phyloP scores from a whole-genome alignment of 2,329 filamentous ascomycete genomes.

The Boeremia lycopersici region DNA sequence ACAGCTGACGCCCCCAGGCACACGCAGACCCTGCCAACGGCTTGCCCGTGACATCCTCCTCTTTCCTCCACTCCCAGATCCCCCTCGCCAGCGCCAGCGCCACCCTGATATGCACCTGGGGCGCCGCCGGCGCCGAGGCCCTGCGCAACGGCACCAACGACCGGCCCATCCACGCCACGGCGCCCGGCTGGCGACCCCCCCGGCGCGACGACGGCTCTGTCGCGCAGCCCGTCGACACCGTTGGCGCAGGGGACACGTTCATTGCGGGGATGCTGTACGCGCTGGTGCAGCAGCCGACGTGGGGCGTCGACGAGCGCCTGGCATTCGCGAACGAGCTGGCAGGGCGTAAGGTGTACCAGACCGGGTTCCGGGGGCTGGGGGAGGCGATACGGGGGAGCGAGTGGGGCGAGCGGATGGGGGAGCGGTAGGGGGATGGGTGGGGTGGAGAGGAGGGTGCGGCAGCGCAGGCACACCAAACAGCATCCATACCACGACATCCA shows the following conservation, averaged over 20 bases:
- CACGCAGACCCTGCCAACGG: background rate
- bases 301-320: constrained; percentile 58
- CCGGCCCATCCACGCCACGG: constrained; percentile 13
- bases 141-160: constrained; percentile 44
- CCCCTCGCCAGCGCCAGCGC: constrained; percentile 46
- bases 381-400: background rate
- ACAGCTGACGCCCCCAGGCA: background rate
- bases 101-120: constrained; percentile 65
- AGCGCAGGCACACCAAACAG: no score
- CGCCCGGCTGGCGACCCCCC: constrained; percentile 16
- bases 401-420: background rate
- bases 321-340: constrained; percentile 70
- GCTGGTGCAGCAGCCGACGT: constrained; percentile 59
- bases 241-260: constrained; percentile 79
- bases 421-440: background rate
- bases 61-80: constrained; percentile 43
- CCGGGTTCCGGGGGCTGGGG: constrained; percentile 61
- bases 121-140: constrained; percentile 58
- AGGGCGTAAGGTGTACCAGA: constrained; percentile 69
- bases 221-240: constrained; percentile 57
- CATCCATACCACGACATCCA: no score
- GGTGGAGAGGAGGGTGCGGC: no score
- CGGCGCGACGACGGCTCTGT: background rate
- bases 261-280: constrained; percentile 73
- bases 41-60: constrained; percentile 1